Conservation (phyloP, 1,284 basidiomycete species). For the Uromyces viciae-fabae region DNA sequence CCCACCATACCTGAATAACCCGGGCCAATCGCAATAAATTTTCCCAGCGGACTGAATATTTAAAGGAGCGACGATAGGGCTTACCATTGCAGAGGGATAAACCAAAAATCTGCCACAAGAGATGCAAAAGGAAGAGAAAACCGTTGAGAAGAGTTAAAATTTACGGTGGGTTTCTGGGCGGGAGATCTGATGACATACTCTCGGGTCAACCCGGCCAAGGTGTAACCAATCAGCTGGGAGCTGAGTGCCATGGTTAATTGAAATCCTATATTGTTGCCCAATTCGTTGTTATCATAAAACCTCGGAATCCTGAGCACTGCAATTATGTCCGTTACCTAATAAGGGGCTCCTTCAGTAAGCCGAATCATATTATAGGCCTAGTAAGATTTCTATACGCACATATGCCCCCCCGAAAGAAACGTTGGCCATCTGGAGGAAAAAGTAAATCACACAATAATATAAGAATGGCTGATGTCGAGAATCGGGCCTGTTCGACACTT, state of each 20-base stretch:
- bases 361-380: neutral
- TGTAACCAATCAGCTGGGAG: conserved; percentile 60
- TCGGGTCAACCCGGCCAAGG: conserved; percentile 58
- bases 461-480: neutral
- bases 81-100: conserved; percentile 38
- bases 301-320: conserved; percentile 27
- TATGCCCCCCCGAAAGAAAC: conserved; percentile 44
- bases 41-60: neutral
- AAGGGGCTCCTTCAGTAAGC: neutral
- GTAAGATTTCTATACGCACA: conserved; percentile 7
- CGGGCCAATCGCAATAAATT: neutral
- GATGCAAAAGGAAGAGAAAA: neutral
- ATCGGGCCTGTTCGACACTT: neutral
- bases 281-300: conserved; percentile 29
- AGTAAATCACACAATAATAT: neutral
- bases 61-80: neutral
- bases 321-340: conserved; percentile 35
- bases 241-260: conserved; percentile 55
- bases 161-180: too few species aligned
- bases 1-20: conserved; percentile 38
- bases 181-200: neutral
- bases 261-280: conserved; percentile 29
- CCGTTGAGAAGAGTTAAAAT: too few species aligned
- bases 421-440: conserved; percentile 31
- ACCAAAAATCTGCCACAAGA: conserved; percentile 29